These are phyloP conservation scores for Pythium rishiriense DNA, from an alignment of 352 stramenopile species.

Conservation along the genomic window DNA sequence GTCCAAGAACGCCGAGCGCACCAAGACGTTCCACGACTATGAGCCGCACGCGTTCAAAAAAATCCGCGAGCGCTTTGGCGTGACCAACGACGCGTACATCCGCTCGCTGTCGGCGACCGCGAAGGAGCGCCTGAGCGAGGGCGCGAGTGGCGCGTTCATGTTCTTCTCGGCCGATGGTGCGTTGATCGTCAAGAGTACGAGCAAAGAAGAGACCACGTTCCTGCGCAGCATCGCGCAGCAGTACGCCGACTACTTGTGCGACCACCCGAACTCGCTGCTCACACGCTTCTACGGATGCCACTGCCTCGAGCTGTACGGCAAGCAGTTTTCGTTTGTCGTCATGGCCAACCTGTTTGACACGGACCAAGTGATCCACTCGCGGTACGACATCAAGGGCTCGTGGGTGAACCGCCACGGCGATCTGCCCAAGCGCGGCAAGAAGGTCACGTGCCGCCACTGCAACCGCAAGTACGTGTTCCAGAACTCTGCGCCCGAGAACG, in stretches of 20 bases:
- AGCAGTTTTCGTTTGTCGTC: conserved; percentile 91
- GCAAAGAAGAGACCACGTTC: conserved; percentile 84
- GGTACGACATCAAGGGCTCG: conserved; percentile 91
- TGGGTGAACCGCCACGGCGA: conserved; percentile 88
- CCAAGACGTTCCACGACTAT: conserved; percentile 89
- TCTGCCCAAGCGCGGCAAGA: conserved; percentile 82
- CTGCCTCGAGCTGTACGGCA: conserved; percentile 88
- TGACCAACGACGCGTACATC: conserved; percentile 84
- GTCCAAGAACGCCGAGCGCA: conserved; percentile 68
- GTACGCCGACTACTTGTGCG: conserved; percentile 87
- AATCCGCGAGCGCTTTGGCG: conserved; percentile 84
- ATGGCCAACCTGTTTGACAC: conserved; percentile 93
- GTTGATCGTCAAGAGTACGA: conserved; percentile 92
- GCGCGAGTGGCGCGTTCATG: conserved; percentile 90
- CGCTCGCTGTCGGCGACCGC: conserved; percentile 81
- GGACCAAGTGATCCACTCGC: conserved; percentile 82
- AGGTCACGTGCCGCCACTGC: conserved; percentile 89
- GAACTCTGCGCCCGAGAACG: conserved; percentile 61
- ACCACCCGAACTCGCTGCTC: conserved; percentile 82
- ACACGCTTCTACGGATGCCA: conserved; percentile 92
- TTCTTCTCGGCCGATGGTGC: conserved; percentile 89
- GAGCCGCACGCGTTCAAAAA: conserved; percentile 87
- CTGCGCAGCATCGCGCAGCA: conserved; percentile 84
- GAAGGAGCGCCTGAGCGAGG: conserved; percentile 89
- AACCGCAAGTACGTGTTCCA: conserved; percentile 84